phyloP scores from a whole-genome alignment of 768 basidiomycete genomes.

The Neoboletus brunneissimus region DNA sequence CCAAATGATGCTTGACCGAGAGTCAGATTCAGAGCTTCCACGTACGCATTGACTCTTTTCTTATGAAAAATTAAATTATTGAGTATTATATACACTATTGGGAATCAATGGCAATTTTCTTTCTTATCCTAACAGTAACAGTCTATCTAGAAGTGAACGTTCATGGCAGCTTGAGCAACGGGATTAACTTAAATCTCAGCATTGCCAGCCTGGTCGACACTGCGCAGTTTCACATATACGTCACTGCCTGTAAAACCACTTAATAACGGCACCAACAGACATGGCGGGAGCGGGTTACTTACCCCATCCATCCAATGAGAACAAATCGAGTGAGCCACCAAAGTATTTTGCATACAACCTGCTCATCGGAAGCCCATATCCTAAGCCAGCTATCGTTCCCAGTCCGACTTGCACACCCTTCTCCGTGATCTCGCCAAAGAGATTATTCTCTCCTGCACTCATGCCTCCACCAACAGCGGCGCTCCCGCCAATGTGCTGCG shows the following conservation, averaged over 20 bases:
- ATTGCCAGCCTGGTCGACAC: slow-evolving; percentile 51
- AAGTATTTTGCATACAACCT: slow-evolving; percentile 79
- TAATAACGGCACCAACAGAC: neutral
- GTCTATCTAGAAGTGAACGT: neutral
- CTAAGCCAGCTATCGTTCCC: slow-evolving; percentile 88
- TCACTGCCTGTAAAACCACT: slow-evolving; percentile 39
- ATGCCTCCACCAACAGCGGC: slow-evolving; percentile 53
- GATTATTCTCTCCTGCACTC: slow-evolving; percentile 43
- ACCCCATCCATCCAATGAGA: slow-evolving; percentile 85
- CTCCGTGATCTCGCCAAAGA: slow-evolving; percentile 77
- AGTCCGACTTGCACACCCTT: slow-evolving; percentile 76
- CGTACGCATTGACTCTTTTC: neutral
- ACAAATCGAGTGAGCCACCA: slow-evolving; percentile 79
- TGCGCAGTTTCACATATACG: slow-evolving; percentile 53
- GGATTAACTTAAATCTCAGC: slow-evolving; percentile 39
- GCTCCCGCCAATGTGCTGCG: slow-evolving; percentile 71
- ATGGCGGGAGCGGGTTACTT: slow-evolving; percentile 20
- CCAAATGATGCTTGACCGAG: neutral
- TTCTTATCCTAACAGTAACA: neutral
- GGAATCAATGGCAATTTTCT: neutral
- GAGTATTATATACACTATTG: neutral
- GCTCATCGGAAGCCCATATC: slow-evolving; percentile 85
- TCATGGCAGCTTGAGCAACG: neutral
- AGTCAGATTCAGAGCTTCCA: neutral
- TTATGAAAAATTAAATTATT: slow-evolving; percentile 3